These are phyloP conservation scores for Naegleria gruberi DNA, from an alignment of 208 protist species.

Conservation along the genomic window DNA sequence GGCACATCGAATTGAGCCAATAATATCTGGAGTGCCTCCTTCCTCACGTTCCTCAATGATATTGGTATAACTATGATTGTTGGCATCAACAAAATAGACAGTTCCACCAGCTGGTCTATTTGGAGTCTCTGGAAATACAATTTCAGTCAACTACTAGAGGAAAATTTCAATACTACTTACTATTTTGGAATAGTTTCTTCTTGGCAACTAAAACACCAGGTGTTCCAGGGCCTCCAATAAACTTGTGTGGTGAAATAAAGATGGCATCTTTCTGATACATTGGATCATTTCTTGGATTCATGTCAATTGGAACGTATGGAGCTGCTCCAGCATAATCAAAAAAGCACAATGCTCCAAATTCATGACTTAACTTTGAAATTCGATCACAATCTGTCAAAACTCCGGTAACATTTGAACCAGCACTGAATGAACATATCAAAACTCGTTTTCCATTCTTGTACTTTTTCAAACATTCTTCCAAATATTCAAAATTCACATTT, in stretches of 20 bases:
- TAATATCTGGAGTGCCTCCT: constrained; percentile 59
- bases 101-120: constrained; percentile 46
- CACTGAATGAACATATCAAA: constrained; percentile 54
- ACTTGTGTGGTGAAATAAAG: constrained; percentile 61
- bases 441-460: not conserved
- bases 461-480: not conserved
- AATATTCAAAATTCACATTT: not conserved
- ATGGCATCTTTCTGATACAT: constrained; percentile 46
- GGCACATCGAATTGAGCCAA: constrained; percentile 51
- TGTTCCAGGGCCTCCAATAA: constrained; percentile 53
- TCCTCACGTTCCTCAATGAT: constrained; percentile 57
- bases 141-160: no score
- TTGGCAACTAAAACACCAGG: constrained; percentile 37
- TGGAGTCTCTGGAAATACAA: not conserved
- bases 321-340: constrained; percentile 59
- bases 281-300: not conserved
- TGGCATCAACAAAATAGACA: constrained; percentile 47
- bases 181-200: not conserved
- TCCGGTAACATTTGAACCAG: constrained; percentile 54
- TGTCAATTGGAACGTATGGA: constrained; percentile 44
- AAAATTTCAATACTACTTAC: not conserved
- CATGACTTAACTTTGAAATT: constrained; percentile 46
- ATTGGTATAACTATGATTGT: constrained; percentile 44
- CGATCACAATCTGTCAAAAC: constrained; percentile 36
- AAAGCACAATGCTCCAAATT: constrained; percentile 42